Percentiles rank a stretch among this genome's conserved stretches.
Conservation (phyloP, 2,329 filamentous ascomycete species). For the Reticulascus tulasneorum region DNA sequence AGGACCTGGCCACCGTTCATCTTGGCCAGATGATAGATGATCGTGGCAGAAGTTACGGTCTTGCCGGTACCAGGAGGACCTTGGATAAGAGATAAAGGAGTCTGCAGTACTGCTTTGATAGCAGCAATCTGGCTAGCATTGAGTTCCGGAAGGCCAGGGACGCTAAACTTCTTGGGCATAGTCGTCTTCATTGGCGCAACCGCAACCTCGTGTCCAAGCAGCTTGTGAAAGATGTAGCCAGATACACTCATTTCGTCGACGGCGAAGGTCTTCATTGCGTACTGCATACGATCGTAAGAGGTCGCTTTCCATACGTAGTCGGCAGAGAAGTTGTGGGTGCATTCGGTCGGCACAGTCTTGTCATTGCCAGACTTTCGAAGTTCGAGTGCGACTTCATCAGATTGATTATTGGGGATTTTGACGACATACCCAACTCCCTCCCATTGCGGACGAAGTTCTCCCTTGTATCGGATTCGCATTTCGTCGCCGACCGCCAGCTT, state of each 20-base stretch:
- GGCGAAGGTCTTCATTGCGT: constrained; percentile 98
- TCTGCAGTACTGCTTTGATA: constrained; percentile 91
- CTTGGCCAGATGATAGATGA: constrained; percentile 96
- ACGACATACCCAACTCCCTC: constrained; percentile 98
- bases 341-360: constrained; percentile 92
- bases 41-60: constrained; percentile 96
- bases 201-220: constrained; percentile 92
- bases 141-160: constrained; percentile 87
- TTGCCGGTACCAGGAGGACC: constrained; percentile 96
- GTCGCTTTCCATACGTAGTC: constrained; percentile 99
- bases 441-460: constrained; percentile 87
- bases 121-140: constrained; percentile 95
- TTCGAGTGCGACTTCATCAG: constrained; percentile 94
- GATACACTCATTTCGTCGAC: constrained; percentile 98
- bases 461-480: constrained; percentile 95
- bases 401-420: constrained; percentile 99
- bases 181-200: constrained; percentile 93
- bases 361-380: constrained; percentile 91
- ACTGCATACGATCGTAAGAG: constrained; percentile 98
- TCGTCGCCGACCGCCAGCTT: constrained; percentile 97
- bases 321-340: constrained; percentile 95
- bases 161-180: constrained; percentile 94
- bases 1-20: constrained; percentile 92
- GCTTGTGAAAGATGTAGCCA: constrained; percentile 96
- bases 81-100: constrained; percentile 92